phyloP scores from a whole-genome alignment of 805 yeast genomes.

The Dipodascus albidus region DNA sequence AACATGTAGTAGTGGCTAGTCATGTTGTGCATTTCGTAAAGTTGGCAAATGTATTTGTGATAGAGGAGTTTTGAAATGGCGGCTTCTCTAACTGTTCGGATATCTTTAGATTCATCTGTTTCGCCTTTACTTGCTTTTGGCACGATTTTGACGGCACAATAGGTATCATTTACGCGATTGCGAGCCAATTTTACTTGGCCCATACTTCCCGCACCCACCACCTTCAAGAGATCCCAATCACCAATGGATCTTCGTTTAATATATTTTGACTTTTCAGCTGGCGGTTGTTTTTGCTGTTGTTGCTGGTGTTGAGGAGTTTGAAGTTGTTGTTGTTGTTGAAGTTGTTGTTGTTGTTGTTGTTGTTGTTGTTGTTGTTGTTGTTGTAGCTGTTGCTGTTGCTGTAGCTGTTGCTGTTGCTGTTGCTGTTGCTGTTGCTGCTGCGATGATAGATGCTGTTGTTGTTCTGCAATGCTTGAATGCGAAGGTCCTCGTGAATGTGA shows the following conservation, averaged over 20 bases:
- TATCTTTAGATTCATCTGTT: conserved; percentile 73
- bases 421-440: neutral
- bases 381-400: neutral
- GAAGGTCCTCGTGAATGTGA: conserved; percentile 1
- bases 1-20: conserved; percentile 94
- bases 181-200: conserved; percentile 94
- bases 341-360: neutral
- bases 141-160: conserved; percentile 82
- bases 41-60: conserved; percentile 85
- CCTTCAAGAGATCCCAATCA: conserved; percentile 91
- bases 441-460: neutral
- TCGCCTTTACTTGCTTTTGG: conserved; percentile 42
- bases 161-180: conserved; percentile 61
- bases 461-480: neutral
- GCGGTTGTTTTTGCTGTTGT: neutral
- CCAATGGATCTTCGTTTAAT: conserved; percentile 73
- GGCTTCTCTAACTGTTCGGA: conserved; percentile 88
- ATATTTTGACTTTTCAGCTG: neutral
- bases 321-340: neutral
- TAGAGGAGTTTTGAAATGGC: conserved; percentile 81
- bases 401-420: neutral
- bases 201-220: conserved; percentile 98
- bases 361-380: neutral
- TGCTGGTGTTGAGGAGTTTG: neutral
- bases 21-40: conserved; percentile 93